A percentile compares a stretch with the other conserved stretches of the same genome.
These are phyloP conservation scores for Echinochloa phyllopogon DNA, from an alignment of 176 grass and related monocot genomes.

Conservation along the genomic window DNA sequence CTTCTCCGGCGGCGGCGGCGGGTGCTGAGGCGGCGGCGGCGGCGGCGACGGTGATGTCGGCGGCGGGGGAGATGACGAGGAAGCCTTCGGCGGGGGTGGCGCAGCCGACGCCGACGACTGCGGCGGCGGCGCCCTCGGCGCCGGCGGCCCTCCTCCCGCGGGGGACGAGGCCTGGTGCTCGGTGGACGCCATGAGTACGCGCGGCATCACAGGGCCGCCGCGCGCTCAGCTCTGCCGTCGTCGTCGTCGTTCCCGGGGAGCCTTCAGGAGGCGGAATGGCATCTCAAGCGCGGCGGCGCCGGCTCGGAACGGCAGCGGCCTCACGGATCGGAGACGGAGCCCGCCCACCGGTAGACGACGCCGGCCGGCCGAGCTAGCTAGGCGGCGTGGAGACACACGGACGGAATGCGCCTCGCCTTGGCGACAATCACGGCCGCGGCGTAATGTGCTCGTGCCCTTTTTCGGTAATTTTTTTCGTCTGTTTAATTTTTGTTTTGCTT, in stretches of 20 bases:
- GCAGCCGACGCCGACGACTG: background rate
- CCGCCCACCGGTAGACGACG: background rate
- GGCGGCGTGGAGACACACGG: slow-evolving; percentile 11
- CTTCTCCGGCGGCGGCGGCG: background rate
- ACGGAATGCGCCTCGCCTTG: slow-evolving; percentile 44
- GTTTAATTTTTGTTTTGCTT: slow-evolving; percentile 10
- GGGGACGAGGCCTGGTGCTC: slow-evolving; percentile 33
- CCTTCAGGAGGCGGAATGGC: slow-evolving; percentile 18
- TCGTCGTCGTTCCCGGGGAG: slow-evolving; percentile 20
- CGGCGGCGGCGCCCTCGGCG: background rate
- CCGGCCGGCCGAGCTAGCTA: background rate
- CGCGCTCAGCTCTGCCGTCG: slow-evolving; percentile 16
- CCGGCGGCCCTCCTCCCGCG: slow-evolving; percentile 22
- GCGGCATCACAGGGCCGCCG: slow-evolving; percentile 41
- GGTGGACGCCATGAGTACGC: slow-evolving; percentile 47
- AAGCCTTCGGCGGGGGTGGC: slow-evolving; percentile 17
- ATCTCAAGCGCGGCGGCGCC: background rate
- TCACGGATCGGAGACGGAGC: slow-evolving; percentile 4
- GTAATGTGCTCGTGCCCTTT: slow-evolving; percentile 30
- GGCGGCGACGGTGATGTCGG: slow-evolving; percentile 3
- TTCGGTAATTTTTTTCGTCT: background rate
- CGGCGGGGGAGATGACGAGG: background rate
- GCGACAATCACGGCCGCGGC: slow-evolving; percentile 5
- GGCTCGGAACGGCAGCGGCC: background rate
- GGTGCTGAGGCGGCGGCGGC: background rate